phyloP scores from a whole-genome alignment of 345 rosid species.

The Pistacia atlantica region DNA sequence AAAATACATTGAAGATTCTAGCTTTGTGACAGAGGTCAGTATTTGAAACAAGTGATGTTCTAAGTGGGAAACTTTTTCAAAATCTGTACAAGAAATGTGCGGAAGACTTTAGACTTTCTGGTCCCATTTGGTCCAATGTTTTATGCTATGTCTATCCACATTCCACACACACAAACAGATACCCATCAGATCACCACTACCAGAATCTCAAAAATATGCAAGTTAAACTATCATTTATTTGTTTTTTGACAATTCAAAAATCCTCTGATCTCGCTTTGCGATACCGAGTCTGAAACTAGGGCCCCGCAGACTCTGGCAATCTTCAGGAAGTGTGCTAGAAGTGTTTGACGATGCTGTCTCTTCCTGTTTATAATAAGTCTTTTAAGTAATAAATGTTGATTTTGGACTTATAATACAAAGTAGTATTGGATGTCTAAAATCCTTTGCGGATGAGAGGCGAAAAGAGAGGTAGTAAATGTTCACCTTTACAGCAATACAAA shows the following conservation, averaged over 20 bases:
- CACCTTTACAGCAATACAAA: conserved; percentile 19
- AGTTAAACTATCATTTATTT: no score
- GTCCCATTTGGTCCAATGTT: not conserved
- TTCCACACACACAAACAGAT: not conserved
- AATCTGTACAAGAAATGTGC: not conserved
- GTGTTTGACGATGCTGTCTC: not conserved
- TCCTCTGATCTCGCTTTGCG: no score
- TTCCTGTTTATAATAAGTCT: not conserved
- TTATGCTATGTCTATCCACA: not conserved
- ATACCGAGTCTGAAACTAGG: no score
- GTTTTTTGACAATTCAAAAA: no score
- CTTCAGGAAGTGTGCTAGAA: no score
- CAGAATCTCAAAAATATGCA: no score
- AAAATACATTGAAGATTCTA: no score
- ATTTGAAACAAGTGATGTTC: not conserved
- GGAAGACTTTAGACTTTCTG: not conserved
- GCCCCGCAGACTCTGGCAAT: no score
- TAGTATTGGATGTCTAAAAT: not conserved
- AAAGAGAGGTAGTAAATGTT: conserved; percentile 7
- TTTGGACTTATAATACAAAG: not conserved
- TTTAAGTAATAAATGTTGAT: not conserved
- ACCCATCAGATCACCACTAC: conserved; percentile 1
- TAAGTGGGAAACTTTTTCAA: not conserved
- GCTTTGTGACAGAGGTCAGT: no score
- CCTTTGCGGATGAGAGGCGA: not conserved